A percentile compares a stretch with the other conserved stretches of the same genome.
phyloP scores from a whole-genome alignment of 768 basidiomycete species.

The Podaxis sp. region DNA sequence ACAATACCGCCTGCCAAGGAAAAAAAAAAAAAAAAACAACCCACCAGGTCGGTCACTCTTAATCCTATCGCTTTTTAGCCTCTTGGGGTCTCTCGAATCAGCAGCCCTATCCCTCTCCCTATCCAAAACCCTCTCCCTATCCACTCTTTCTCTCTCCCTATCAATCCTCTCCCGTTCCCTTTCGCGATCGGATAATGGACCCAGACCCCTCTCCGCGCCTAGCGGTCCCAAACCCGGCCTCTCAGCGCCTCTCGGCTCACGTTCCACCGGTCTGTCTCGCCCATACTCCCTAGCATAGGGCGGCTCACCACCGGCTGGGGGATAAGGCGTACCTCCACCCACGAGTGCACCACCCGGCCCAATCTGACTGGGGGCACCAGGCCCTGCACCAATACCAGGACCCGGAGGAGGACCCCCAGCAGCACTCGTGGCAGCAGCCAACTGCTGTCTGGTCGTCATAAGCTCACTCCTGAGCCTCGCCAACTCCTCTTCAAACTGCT shows the following conservation, averaged over 20 bases:
- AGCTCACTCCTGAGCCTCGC: constrained; percentile 51
- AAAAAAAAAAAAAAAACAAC: not conserved
- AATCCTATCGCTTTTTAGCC: constrained; percentile 7
- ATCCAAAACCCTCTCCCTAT: constrained; percentile 15
- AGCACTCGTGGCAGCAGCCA: constrained; percentile 14
- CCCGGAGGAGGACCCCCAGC: constrained; percentile 13
- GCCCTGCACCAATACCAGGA: constrained; percentile 16
- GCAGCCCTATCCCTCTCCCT: constrained; percentile 9
- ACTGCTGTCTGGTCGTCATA: constrained; percentile 49
- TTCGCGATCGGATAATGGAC: constrained; percentile 15
- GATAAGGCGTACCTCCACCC: constrained; percentile 18
- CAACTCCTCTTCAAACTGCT: constrained; percentile 85
- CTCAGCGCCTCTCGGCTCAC: constrained; percentile 5
- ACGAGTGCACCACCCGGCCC: constrained; percentile 19
- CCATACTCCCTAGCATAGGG: constrained; percentile 8
- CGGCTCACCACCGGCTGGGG: constrained; percentile 17
- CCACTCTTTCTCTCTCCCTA: constrained; percentile 20
- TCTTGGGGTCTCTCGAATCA: constrained; percentile 12
- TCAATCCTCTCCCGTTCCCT: constrained; percentile 20
- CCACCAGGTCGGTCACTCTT: constrained; percentile 8
- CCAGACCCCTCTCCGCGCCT: constrained; percentile 12
- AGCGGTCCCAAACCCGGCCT: constrained; percentile 16
- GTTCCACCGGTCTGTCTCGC: constrained; percentile 4
- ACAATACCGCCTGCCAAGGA: not conserved
- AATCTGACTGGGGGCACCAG: constrained; percentile 14